Base-by-base conservation (phyloP, 2,329 filamentous ascomycete genomes). In the Fonsecaea erecta region DNA sequence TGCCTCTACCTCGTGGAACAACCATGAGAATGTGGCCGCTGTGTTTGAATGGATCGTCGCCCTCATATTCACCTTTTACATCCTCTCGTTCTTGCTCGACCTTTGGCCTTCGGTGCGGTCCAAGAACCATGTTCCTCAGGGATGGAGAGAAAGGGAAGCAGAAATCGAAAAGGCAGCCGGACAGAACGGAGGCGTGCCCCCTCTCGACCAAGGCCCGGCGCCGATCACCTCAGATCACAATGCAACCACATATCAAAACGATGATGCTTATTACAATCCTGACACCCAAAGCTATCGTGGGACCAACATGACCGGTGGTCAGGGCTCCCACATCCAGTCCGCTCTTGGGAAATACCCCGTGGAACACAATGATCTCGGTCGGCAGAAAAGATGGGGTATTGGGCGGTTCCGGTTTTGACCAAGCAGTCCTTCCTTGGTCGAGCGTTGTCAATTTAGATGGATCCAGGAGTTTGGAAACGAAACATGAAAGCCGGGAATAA, bases 41-140 rank as follows among this genome's bases (percentile, higher is more conserved):
- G 80, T 96, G 59, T 77, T 97, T 34, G 94, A 98, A 79, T 90
- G 87, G 87, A 76, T 79, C 77, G 74, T 72, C 35, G 65, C 71
- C n/a, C 62, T 73, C 16, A 53, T 70, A 48, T 72, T 70, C 61
- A 71, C 70, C 14, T 64, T 64, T 52, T 98, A 97, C 79, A 84
- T 96, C 67, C 85, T 94, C 68, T 92, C 90, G 67, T 98, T 96
- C 81, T 85, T 90, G 73, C 84, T 97, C 75, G 94, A 99, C 79
- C 86, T 99, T 56, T 84, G 91, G 69, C 95, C 95, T 0, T 91
- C 92, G 11, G 82, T 90, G 1, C 82, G 85, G 67, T 90, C 87
- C 11, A 86, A 84, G 69, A 75, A 80, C 70, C 78, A 78, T 58
- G 63, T 79, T 4, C 79, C 79, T 0, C 79, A 81, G 59, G 79